Conservation (phyloP, 768 basidiomycete genomes). For the Coprinopsis strossmayeri region DNA sequence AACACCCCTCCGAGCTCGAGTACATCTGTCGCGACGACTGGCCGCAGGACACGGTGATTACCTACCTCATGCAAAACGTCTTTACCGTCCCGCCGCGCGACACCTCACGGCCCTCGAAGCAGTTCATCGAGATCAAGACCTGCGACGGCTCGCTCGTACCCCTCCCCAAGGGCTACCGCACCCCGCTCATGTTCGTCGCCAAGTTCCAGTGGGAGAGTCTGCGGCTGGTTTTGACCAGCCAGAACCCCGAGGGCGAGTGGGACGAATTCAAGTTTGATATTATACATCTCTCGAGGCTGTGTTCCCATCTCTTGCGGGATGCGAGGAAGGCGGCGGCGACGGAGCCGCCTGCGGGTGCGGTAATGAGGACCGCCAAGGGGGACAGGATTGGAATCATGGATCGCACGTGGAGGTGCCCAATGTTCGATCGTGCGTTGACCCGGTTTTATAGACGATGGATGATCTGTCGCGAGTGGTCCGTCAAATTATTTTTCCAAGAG, state of each 20-base stretch:
- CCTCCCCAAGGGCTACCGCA: slow-evolving; percentile 33
- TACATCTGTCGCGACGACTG: slow-evolving; percentile 26
- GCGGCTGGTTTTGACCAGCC: slow-evolving; percentile 31
- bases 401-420: slow-evolving; percentile 28
- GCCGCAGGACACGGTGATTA: slow-evolving; percentile 27
- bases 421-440: slow-evolving; percentile 36
- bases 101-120: slow-evolving; percentile 5
- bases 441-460: slow-evolving; percentile 39
- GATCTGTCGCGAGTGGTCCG: slow-evolving; percentile 29
- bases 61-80: slow-evolving; percentile 25
- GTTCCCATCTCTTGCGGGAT: slow-evolving; percentile 25
- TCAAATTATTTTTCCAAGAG: slow-evolving; percentile 32
- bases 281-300: slow-evolving; percentile 34
- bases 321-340: slow-evolving; percentile 23
- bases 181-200: slow-evolving; percentile 39
- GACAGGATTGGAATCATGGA: slow-evolving; percentile 9
- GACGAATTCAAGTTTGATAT: slow-evolving; percentile 34
- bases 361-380: slow-evolving; percentile 2
- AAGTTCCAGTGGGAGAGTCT: slow-evolving; percentile 39
- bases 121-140: slow-evolving; percentile 12
- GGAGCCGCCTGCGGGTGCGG: not conserved
- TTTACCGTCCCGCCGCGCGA: slow-evolving; percentile 27
- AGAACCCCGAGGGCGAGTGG: slow-evolving; percentile 31
- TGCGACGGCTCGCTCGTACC: slow-evolving; percentile 15
- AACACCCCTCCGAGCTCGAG: slow-evolving; percentile 33